Evolutionary conservation across 1,284 basidiomycete species (phyloP), one percentile per base, ranked within the genome.

Genomic region (Agroathelia rolfsii): DNA sequence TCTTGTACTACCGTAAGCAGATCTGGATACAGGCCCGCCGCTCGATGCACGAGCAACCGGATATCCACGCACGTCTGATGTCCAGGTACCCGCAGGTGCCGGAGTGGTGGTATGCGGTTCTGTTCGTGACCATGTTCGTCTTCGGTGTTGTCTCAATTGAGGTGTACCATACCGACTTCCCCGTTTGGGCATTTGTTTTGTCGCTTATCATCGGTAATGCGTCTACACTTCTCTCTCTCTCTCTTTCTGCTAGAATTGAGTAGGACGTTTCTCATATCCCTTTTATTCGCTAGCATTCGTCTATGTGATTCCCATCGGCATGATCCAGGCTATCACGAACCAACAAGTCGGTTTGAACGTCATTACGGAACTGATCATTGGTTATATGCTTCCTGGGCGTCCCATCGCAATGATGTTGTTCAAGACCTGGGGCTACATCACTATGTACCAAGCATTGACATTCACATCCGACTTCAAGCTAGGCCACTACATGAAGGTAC

Each of bases 61-160:
- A 88, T 48, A 69, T 88, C 20, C 83, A 88, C 46, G 64, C 68
- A 4, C 58, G 67, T 24, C 61, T 87, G 20, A 89, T 88, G 85
- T 58, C 68, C 9, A 58, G 62, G 34, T 88, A 88, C 51, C 64
- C 55, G 1, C 69, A 73, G 42, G 79, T 85, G 0, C 82, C 83
- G 0, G 69, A 80, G 36, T 86, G 79, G 80, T 82, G 75, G 64
- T 69, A 68, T 37, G 62, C 65, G 3, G 64, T 66, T 47, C 58
- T 67, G 38, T 64, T 68, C 36, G 55, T 59, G 31, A 28, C 45
- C 26, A 71, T 66, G 72, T 63, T 69, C 36, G 60, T 64, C 1
- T 61, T 84, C 25, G 71, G 72, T 6, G 53, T 86, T 21, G 46
- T 76, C 24, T 50, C 64, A 7, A 72, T 86, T 26, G 70, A 74